A percentile compares a stretch with the other conserved stretches of the same genome.
These are phyloP conservation scores for Scalesia atractyloides DNA, from an alignment of 129 eudicot species.

Conservation along the genomic window DNA sequence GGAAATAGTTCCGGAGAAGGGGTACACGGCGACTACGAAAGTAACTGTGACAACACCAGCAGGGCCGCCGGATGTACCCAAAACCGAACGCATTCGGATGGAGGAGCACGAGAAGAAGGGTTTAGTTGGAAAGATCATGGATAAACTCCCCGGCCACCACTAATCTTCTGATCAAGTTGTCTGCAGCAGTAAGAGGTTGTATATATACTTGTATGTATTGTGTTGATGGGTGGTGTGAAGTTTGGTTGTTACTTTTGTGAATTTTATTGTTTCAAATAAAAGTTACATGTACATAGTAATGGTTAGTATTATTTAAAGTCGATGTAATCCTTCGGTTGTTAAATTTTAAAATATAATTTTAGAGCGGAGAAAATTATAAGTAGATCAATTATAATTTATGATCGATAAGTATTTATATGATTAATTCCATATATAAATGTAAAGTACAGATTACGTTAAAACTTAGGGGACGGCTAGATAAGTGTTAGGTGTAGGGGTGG, in stretches of 20 bases:
- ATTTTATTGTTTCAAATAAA: neutral
- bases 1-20: slow-evolving; percentile 17
- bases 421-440: no score
- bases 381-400: no score
- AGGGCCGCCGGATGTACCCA: slow-evolving; percentile 27
- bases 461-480: no score
- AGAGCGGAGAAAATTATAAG: no score
- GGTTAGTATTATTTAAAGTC: no score
- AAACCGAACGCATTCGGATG: slow-evolving; percentile 23
- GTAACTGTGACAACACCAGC: slow-evolving; percentile 36
- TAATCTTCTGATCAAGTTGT: slow-evolving; percentile 14
- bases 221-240: neutral
- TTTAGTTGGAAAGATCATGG: slow-evolving; percentile 68
- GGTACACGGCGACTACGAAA: slow-evolving; percentile 33
- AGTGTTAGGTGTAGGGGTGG: no score
- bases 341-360: no score
- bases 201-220: neutral
- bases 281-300: no score
- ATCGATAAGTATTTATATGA: no score
- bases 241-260: neutral
- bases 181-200: neutral
- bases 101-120: slow-evolving; percentile 76
- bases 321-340: no score
- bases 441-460: no score
- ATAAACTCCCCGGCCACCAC: slow-evolving; percentile 74